Percentiles rank a stretch among this genome's conserved stretches.
Conservation (phyloP, 176 grass and related monocot genomes). For the Triticum dicoccoides region DNA sequence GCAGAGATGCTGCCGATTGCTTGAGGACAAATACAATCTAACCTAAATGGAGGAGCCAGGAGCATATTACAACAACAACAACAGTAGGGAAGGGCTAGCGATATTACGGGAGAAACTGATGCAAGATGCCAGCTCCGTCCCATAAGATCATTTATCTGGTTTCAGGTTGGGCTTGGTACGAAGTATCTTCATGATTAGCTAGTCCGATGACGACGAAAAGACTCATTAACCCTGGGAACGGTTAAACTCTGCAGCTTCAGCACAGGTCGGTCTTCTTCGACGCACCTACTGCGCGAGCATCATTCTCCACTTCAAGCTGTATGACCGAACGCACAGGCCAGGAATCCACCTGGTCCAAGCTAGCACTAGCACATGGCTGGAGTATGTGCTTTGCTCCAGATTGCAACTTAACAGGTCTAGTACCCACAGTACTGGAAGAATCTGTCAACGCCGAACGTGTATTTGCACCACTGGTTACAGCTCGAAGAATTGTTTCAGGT, state of each 20-base stretch:
- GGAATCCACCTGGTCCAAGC: constrained; percentile 30
- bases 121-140: background rate
- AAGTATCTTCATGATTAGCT: background rate
- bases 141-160: background rate
- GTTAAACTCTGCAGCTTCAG: constrained; percentile 26
- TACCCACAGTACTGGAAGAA: background rate
- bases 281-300: background rate
- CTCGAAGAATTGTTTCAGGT: constrained; percentile 17
- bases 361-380: constrained; percentile 35
- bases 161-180: background rate
- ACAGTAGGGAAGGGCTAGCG: background rate
- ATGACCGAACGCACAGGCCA: constrained; percentile 38
- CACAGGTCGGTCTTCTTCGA: constrained; percentile 21
- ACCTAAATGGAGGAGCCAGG: constrained; percentile 6
- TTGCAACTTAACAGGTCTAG: constrained; percentile 51
- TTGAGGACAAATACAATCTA: too few relatives aligned
- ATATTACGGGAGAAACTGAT: background rate
- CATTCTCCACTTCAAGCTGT: constrained; percentile 31
- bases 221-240: background rate
- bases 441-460: background rate
- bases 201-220: background rate
- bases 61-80: background rate
- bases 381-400: constrained; percentile 50
- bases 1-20: too few relatives aligned
- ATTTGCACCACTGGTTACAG: background rate